Evolutionary conservation across 1,284 basidiomycete genomes (phyloP).

Genomic region (Lignosus rhinocerotis): DNA sequence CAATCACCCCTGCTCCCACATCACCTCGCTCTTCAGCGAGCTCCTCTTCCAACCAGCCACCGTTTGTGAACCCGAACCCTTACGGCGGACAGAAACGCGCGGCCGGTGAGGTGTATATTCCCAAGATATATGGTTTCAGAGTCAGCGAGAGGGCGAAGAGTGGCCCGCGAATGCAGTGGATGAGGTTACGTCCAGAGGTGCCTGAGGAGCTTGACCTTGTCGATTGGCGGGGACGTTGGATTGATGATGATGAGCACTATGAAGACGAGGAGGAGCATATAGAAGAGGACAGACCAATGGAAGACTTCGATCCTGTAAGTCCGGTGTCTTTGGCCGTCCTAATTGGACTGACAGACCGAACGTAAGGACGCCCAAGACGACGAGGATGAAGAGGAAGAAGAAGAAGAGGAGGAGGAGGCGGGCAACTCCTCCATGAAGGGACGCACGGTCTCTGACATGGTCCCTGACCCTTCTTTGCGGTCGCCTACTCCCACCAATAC

Average conservation of each 20-base stretch:
- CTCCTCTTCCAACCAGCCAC: conserved; percentile 47
- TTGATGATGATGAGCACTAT: conserved; percentile 70
- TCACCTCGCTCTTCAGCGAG: conserved; percentile 52
- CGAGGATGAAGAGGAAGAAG: conserved; percentile 58
- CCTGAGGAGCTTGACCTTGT: conserved; percentile 83
- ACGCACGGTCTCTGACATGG: conserved; percentile 34
- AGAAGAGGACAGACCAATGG: conserved; percentile 73
- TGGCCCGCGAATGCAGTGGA: conserved; percentile 97
- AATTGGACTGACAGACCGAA: conserved; percentile 9
- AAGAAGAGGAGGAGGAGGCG: conserved; percentile 51
- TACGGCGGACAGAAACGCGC: conserved; percentile 88
- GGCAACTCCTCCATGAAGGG: conserved; percentile 34
- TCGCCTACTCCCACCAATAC: conserved; percentile 37
- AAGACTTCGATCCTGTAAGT: conserved; percentile 78
- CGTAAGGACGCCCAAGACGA: conserved; percentile 63
- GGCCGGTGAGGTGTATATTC: conserved; percentile 84
- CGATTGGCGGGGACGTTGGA: conserved; percentile 86
- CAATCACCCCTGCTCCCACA: conserved; percentile 51
- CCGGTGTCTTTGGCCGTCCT: background rate
- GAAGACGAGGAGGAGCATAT: conserved; percentile 65
- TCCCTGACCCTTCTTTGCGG: conserved; percentile 29
- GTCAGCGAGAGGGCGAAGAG: conserved; percentile 84
- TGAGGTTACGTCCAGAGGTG: conserved; percentile 81
- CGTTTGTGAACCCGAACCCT: conserved; percentile 80
- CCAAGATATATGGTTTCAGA: conserved; percentile 92